phyloP scores from a whole-genome alignment of 805 yeast species.

The Hanseniaspora vineae region DNA sequence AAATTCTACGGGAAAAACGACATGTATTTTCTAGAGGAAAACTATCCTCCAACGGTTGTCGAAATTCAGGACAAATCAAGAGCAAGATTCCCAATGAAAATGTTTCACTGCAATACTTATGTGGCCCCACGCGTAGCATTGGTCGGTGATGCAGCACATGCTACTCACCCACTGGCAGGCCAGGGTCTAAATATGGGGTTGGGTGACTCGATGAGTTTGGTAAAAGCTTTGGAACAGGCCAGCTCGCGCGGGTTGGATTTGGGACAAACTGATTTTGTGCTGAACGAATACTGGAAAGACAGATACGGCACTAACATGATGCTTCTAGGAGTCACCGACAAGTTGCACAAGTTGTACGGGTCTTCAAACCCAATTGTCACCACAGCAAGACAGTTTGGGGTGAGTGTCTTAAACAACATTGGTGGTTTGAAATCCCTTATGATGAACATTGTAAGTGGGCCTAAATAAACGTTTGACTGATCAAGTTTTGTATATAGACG shows the following conservation, averaged over 20 bases:
- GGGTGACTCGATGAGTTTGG: constrained; percentile 68
- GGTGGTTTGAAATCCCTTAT: constrained; percentile 57
- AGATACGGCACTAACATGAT: constrained; percentile 71
- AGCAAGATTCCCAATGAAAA: constrained; percentile 77
- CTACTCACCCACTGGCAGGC: constrained; percentile 95
- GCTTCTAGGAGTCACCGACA: constrained; percentile 80
- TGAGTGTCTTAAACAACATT: constrained; percentile 51
- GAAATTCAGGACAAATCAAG: constrained; percentile 50
- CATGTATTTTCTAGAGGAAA: constrained; percentile 38
- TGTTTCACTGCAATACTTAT: constrained; percentile 86
- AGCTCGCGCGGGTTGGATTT: constrained; percentile 73
- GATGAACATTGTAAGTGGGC: constrained; percentile 43
- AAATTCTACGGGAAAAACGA: constrained; percentile 16
- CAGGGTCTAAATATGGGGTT: constrained; percentile 98
- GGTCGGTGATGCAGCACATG: constrained; percentile 98
- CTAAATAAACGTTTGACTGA: not conserved
- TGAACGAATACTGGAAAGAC: constrained; percentile 80
- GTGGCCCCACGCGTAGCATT: constrained; percentile 74
- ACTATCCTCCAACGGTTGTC: constrained; percentile 54
- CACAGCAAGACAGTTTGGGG: constrained; percentile 60
- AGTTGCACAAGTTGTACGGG: constrained; percentile 75
- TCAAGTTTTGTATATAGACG: too few relatives aligned
- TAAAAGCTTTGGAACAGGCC: constrained; percentile 57
- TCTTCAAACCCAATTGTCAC: constrained; percentile 67
- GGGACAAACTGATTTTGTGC: constrained; percentile 55